Evolutionary conservation across 2,329 filamentous ascomycete genomes (phyloP), one percentile per base, ranked within the genome.

Genomic region (Ascochyta fabae): DNA sequence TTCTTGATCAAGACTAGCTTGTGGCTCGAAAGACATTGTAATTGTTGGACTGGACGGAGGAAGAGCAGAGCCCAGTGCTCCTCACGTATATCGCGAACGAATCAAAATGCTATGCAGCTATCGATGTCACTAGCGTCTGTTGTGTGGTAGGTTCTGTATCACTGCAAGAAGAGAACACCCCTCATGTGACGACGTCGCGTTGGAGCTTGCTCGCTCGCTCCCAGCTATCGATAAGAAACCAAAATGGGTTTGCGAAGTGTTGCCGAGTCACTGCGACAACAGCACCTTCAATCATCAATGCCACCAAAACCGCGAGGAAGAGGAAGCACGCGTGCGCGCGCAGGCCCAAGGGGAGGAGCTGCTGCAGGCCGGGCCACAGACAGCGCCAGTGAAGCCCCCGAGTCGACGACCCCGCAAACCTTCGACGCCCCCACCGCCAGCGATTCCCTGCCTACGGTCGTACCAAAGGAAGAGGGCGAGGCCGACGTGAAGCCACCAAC

Each of bases 231-330:
- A 73, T 72, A 72, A 68, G 64, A 12, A 33, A 15, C 38, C 46
- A 51, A 59, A 55, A 56, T 65, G 60, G 35, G 59, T 64, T 62
- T 60, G 54, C 45, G 43, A 53, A 56, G 40, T 35, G 34, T 42
- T 44, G 36, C 53, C 60, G 42, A 60, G 52, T 56, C 54, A 61
- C 44, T 45, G 52, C 29, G 41, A 44, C 23, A 38, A 47, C 53
- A 54, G 24, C 54, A 46, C 53, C 4, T 31, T 22, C 48, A 19
- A 31, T 22, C 43, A 51, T 38, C 51, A 60, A 75, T 75, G 72
- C 71, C 71, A 36, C 71, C 71, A 39, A 73, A 71, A 61, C 54
- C 60, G 26, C 64, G 68, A 59, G 68, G 68, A 46, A 53, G 67
- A 51, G 62, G 59, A 12, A 60, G 61, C 29, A 55, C 58, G 39